These are phyloP conservation scores for Oryza brachyantha DNA, from an alignment of 176 grass and related monocot species.

Conservation along the genomic window DNA sequence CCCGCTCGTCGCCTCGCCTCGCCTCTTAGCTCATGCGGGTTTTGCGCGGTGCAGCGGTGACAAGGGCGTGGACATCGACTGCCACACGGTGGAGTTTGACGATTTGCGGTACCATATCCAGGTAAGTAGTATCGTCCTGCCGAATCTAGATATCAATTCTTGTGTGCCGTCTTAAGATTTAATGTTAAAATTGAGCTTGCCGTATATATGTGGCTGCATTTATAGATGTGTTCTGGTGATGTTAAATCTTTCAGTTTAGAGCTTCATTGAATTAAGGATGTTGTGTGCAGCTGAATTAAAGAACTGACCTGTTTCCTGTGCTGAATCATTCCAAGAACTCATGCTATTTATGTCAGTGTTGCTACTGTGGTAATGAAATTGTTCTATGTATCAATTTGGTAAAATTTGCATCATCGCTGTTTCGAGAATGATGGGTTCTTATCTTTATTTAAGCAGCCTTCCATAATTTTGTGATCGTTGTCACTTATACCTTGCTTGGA, in stretches of 20 bases:
- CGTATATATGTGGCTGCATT: neutral
- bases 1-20: neutral
- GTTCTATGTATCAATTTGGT: neutral
- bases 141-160: neutral
- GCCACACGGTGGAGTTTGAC: constrained; percentile 94
- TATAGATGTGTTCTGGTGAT: neutral
- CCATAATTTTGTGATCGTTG: neutral
- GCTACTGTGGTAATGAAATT: neutral
- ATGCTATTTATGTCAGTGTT: neutral
- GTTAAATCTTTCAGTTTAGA: neutral
- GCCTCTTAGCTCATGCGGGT: neutral
- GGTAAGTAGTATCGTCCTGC: constrained; percentile 34
- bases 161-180: neutral
- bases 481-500: neutral
- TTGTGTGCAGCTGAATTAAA: neutral
- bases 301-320: neutral
- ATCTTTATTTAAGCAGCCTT: neutral
- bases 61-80: constrained; percentile 91
- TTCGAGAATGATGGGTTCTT: neutral
- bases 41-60: constrained; percentile 52
- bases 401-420: neutral
- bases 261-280: neutral
- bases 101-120: constrained; percentile 96
- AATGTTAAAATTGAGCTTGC: neutral
- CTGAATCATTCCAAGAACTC: neutral